Conservation (phyloP, 305 asterid genomes). For the Fraxinus baroniana region DNA sequence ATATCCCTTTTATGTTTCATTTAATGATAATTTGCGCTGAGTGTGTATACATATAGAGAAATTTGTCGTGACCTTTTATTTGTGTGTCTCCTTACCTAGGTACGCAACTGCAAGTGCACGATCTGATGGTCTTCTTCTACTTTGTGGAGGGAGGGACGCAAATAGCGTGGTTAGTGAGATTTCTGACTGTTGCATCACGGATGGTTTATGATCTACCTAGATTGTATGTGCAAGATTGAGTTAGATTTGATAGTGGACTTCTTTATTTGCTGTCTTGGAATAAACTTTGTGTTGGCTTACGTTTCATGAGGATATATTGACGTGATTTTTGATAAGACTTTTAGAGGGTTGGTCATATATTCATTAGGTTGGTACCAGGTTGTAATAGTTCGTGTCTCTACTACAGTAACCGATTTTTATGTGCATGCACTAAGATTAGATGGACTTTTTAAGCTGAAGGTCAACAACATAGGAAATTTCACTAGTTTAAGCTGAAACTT, state of each 20-base stretch:
- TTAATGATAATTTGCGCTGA: background rate
- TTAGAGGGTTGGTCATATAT: background rate
- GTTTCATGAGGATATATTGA: conserved; percentile 5
- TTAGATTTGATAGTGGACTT: background rate
- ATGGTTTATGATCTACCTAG: background rate
- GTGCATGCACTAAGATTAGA: conserved; percentile 7
- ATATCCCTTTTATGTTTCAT: background rate
- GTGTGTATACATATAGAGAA: background rate
- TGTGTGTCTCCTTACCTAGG: conserved; percentile 45
- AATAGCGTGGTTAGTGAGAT: conserved; percentile 81
- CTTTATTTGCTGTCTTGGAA: conserved; percentile 6
- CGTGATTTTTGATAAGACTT: conserved; percentile 1
- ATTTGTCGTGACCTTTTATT: background rate
- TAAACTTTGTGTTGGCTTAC: conserved; percentile 3
- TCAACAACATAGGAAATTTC: conserved; percentile 1
- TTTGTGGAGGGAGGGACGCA: conserved; percentile 99
- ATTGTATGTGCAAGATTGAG: conserved; percentile 1
- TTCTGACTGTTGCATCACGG: conserved; percentile 11
- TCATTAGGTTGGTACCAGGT: background rate
- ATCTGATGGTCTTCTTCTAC: conserved; percentile 99
- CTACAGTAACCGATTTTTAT: background rate
- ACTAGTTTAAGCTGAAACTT: conserved; percentile 7
- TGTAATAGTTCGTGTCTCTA: background rate
- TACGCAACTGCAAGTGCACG: conserved; percentile 99
- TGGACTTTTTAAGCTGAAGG: conserved; percentile 5